Evolutionary conservation across 257 asterid genomes (phyloP), one percentile per base, ranked within the genome.

Genomic region (Nicotiana benthamiana): DNA sequence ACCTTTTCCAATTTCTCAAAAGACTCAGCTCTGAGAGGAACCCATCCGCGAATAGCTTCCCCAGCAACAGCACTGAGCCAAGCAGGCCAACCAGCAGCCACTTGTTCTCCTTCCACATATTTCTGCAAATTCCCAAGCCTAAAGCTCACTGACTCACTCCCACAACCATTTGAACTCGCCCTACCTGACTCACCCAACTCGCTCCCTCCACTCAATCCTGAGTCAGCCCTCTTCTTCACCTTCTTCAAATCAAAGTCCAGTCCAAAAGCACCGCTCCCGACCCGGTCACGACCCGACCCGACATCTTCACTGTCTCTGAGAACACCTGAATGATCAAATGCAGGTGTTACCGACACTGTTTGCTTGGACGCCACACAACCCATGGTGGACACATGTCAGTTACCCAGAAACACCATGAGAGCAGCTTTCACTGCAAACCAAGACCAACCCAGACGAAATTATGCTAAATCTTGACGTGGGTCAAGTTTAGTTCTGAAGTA

Each of bases 311-410:
- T 82, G 88, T 79, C 82, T 88, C 90, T 81, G 77, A 90, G 82
- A 59, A 74, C 89, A 4, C 96, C 97, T 77, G 97, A 93, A 81
- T 92, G 89, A 75, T 95, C 98, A 83, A 89, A 28, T 4, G 93
- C 97, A 20, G 98, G 99, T 4, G 97, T 95, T 11, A 92, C 97
- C 9, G 96, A 84, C 75, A 90, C 97, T 36, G 91, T 85, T 68
- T 92, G 96, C 89, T 95, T 95, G 56, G 97, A 89, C 54, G 99
- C 81, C 86, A 92, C 98, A 87, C 98, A 95, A 79, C 98, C 98
- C 98, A 94, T 94, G 40, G 68, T 20, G 4, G 26, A 78, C 34
- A 30, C 62, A 40, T 59, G 65, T 59, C 68, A 53, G 22, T 0
- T 0, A 12, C 30, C 4, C 67, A 46, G 13, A 11, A 26, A n/a